Base-by-base conservation (phyloP, 306 rosid species). In the Cucurbita moschata region DNA sequence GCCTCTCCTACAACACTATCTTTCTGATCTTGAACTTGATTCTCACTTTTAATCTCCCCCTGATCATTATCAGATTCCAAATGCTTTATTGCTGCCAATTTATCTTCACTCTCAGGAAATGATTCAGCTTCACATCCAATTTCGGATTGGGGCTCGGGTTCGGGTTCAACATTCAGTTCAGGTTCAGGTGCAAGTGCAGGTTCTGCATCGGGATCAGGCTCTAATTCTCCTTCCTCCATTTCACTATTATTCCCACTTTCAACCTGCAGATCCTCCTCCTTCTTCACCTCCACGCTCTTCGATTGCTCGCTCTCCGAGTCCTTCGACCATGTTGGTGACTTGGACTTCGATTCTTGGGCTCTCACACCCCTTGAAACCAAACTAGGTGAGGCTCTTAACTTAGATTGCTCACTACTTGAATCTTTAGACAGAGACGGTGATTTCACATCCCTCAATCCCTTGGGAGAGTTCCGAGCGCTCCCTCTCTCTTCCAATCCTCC, bases 251-350 rank as follows among this genome's bases (percentile, higher is more conserved):
- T 84, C 7, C 80, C 80, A 77, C 88, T 89, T 79, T 83, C 83
- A 65, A 81, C 84, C 72, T 82, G 92, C 62, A 75, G 30, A 0
- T 47, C 51, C 75, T 88, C 78, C 26, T 63, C 86, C 42, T 86
- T 91, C 84, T 88, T 89, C 82, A 82, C 88, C 83, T 91, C 99
- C 69, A 83, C 86, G 78, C 92, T 89, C 85, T 83, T 89, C 4
- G 98, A 92, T 46, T 88, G 98, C 74, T 91, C 99, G 38, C 99
- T 91, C 72, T 87, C 85, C 0, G 97, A 95, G 47, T 95, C 97
- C 82, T 77, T 89, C 1, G 99, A 91, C 97, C 96, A 78, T 1
- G 90, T 81, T 1, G 97, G 99, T 8, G 88, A 83, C 69, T 83
- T 83, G 0, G 84, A 84, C 74, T 79, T 82, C 35, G 83, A 82